These are phyloP conservation scores for Thraustotheca clavata DNA, from an alignment of 352 stramenopile genomes.

Conservation along the genomic window DNA sequence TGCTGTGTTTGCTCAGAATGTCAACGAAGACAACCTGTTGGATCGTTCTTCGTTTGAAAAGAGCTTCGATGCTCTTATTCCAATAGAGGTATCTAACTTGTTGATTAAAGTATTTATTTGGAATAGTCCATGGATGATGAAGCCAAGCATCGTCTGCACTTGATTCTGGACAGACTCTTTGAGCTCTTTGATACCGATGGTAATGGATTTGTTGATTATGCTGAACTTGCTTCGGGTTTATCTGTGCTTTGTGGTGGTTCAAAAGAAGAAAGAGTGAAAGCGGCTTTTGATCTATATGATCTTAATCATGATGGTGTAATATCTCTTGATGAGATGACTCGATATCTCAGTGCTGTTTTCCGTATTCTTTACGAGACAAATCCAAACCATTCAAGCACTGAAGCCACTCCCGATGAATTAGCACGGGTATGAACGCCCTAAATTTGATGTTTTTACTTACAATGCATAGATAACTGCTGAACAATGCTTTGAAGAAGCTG, in stretches of 20 bases:
- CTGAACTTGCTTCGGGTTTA: constrained; percentile 71
- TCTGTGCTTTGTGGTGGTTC: constrained; percentile 74
- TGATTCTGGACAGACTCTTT: constrained; percentile 75
- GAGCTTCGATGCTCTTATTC: constrained; percentile 76
- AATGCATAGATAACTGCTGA: constrained; percentile 49
- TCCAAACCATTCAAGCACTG: constrained; percentile 44
- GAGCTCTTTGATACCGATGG: constrained; percentile 71
- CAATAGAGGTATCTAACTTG: not conserved
- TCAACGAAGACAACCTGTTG: constrained; percentile 47
- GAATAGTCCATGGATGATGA: constrained; percentile 69
- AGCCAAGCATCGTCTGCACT: constrained; percentile 44
- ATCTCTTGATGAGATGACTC: constrained; percentile 81
- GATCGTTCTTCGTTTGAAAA: constrained; percentile 69
- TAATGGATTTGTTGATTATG: constrained; percentile 76
- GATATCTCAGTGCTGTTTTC: constrained; percentile 79
- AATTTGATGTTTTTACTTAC: not conserved
- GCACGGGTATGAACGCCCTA: constrained; percentile 24
- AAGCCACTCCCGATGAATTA: constrained; percentile 57
- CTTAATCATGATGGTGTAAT: constrained; percentile 82
- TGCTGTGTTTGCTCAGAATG: constrained; percentile 75
- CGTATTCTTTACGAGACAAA: constrained; percentile 82
- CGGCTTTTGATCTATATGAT: constrained; percentile 83
- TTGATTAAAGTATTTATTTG: constrained; percentile 12
- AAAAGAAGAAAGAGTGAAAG: constrained; percentile 73
- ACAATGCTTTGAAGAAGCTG: constrained; percentile 77